Evolutionary conservation across 305 asterid species (phyloP), one percentile per base, ranked within the genome.

Genomic region (Rubia tinctorum): DNA sequence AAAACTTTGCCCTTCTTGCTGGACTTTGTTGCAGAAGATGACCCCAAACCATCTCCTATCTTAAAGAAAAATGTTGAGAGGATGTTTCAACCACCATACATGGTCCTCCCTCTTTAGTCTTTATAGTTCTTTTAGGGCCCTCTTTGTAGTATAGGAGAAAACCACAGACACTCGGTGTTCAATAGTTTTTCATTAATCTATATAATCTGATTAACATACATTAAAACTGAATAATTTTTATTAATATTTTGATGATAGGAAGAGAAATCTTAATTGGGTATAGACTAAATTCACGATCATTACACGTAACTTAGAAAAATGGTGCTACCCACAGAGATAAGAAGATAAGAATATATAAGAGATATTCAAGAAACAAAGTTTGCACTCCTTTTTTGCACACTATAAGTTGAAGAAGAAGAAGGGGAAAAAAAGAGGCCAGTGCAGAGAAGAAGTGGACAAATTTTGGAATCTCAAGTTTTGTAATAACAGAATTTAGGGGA

Each of bases 61-160:
- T 63, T 79, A 47, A 77, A 72, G 81, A 68, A 63, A 78, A 74
- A 76, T 65, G 30, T 73, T 81, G 84, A 83, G 47, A 76, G 79
- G 79, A 66, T 72, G 37, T 71, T 56, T 71, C 49, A 34, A 71
- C 77, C 17, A 80, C 78, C 49, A 49, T 42, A 42, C 17, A 65
- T 37, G 23, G 77, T 23, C 68, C 72, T 55, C 44, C 42, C 70
- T 68, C 69, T 27, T 59, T 8, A 65, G 34, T 30, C 34, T 30
- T 30, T 30, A 30, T 30, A 49, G 45, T 72, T 73, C 65, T 49
- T 58, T 67, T 53, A 5, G 12, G 59, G 43, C 62, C 53, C 23
- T 51, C 58, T 51, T 51, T 51, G 8, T 18, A 53, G 34, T 30
- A 30, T 30, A 30, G 34, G 34, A 3, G 3, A 30, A 30, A 30